Conservation (phyloP, 345 rosid species). For the Durio zibethinus region DNA sequence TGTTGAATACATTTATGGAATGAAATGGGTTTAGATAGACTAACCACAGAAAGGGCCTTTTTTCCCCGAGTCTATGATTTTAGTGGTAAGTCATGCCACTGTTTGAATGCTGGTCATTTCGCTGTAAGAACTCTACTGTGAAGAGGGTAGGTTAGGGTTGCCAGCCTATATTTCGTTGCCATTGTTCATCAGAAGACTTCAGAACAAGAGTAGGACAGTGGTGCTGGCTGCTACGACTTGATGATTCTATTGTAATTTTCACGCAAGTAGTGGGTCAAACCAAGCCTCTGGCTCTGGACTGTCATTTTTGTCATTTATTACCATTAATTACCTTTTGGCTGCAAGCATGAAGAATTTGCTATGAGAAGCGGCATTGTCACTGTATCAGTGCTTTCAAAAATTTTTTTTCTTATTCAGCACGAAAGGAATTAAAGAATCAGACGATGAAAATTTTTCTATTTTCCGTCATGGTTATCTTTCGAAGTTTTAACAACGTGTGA, state of each 20-base stretch:
- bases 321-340: background rate
- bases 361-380: background rate
- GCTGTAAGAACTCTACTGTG: background rate
- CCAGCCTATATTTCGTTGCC: background rate
- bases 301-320: slow-evolving; percentile 1
- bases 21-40: background rate
- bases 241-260: background rate
- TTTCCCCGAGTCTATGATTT: background rate
- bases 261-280: background rate
- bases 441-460: background rate
- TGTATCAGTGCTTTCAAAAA: background rate
- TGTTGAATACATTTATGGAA: slow-evolving; percentile 6
- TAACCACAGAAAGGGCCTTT: background rate
- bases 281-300: background rate
- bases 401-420: background rate
- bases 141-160: background rate
- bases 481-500: background rate
- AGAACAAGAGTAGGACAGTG: background rate
- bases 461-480: background rate
- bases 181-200: background rate
- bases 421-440: no score
- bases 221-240: background rate
- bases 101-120: background rate
- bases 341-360: background rate
- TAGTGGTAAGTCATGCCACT: background rate